These are phyloP conservation scores for Tetraselmis striata DNA, from an alignment of 139 green algal genomes.

Conservation along the genomic window DNA sequence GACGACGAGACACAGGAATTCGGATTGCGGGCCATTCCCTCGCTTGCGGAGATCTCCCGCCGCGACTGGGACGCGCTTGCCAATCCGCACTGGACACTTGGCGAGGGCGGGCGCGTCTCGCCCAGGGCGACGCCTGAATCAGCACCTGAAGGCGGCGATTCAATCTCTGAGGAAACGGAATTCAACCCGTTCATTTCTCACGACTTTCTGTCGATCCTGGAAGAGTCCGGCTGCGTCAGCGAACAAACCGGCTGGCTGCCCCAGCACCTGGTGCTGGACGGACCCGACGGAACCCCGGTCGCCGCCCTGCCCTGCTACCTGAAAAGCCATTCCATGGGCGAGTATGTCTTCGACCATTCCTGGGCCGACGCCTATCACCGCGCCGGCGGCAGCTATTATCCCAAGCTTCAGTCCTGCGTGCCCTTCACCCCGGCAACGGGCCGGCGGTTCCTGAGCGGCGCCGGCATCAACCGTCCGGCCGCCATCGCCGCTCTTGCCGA, in stretches of 20 bases:
- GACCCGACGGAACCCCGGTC: too few relatives aligned
- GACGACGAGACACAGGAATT: too few relatives aligned
- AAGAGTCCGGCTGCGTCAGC: constrained; percentile 44
- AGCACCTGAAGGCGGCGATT: too few relatives aligned
- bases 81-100: too few relatives aligned
- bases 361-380: constrained; percentile 35
- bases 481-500: not conserved
- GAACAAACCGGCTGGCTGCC: constrained; percentile 56
- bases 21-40: too few relatives aligned
- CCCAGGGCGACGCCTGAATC: too few relatives aligned
- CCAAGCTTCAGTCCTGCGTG: constrained; percentile 86
- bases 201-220: constrained; percentile 59
- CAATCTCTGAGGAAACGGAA: too few relatives aligned
- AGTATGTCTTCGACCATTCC: constrained; percentile 82
- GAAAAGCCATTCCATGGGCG: constrained; percentile 65
- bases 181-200: constrained; percentile 71
- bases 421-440: constrained; percentile 85
- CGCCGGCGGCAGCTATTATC: constrained; percentile 60
- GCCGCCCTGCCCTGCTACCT: too few relatives aligned
- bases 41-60: too few relatives aligned
- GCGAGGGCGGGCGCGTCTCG: too few relatives aligned
- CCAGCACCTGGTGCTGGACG: constrained; percentile 60
- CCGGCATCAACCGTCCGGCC: not conserved
- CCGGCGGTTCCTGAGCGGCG: constrained; percentile 38
- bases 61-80: too few relatives aligned